phyloP scores from a whole-genome alignment of 1,284 basidiomycete genomes.

The Xerocomus nothofagi region DNA sequence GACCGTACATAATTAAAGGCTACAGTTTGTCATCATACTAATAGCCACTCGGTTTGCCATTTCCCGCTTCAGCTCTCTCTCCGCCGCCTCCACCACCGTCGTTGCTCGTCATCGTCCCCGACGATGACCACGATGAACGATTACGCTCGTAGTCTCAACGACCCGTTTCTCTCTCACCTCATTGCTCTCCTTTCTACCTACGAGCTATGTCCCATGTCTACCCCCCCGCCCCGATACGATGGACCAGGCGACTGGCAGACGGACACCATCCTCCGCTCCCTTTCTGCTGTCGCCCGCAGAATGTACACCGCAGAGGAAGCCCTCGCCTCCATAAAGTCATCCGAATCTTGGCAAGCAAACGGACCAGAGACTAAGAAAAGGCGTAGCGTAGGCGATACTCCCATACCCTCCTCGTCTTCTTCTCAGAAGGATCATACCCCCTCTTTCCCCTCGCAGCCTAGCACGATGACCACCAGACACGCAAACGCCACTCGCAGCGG shows the following conservation, averaged over 20 bases:
- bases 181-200: slow-evolving; percentile 53
- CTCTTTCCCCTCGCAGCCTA: slow-evolving; percentile 29
- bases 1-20: slow-evolving; percentile 9
- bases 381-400: slow-evolving; percentile 47
- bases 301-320: slow-evolving; percentile 63
- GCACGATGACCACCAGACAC: slow-evolving; percentile 19
- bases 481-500: slow-evolving; percentile 16
- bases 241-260: slow-evolving; percentile 66
- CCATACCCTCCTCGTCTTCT: slow-evolving; percentile 26
- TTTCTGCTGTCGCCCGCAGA: slow-evolving; percentile 53
- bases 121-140: slow-evolving; percentile 35
- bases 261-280: slow-evolving; percentile 57
- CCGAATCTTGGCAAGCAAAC: slow-evolving; percentile 37
- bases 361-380: slow-evolving; percentile 51
- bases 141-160: slow-evolving; percentile 16
- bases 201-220: slow-evolving; percentile 47
- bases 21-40: slow-evolving; percentile 4
- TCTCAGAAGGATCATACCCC: slow-evolving; percentile 30
- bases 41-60: too few relatives aligned
- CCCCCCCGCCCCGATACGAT: slow-evolving; percentile 61
- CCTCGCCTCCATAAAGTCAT: slow-evolving; percentile 40
- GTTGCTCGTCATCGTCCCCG: slow-evolving; percentile 12
- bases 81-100: slow-evolving; percentile 6
- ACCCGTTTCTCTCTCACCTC: slow-evolving; percentile 51
- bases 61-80: not conserved